A percentile compares a stretch with the other conserved stretches of the same genome.
phyloP scores from a whole-genome alignment of 163 green algal species.

The Chlorella variabilis region DNA sequence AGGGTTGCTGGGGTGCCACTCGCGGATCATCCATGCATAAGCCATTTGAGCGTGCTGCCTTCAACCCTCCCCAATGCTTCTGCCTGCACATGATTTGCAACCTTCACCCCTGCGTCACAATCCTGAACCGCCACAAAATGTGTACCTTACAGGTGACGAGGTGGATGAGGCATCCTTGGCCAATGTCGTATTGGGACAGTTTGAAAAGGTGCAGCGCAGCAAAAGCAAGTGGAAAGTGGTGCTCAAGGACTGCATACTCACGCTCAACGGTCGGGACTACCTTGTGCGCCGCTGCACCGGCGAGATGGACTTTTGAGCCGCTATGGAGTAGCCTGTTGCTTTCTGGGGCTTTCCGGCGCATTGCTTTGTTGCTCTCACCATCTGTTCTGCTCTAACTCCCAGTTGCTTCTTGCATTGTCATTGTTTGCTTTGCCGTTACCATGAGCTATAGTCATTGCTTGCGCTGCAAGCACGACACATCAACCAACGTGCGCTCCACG shows the following conservation, averaged over 20 bases:
- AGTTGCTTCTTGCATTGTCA: no score
- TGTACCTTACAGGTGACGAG: slow-evolving; percentile 30
- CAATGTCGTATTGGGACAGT: slow-evolving; percentile 51
- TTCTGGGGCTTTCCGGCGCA: background rate
- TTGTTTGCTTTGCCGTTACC: no score
- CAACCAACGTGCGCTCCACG: no score
- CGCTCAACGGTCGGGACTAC: slow-evolving; percentile 47
- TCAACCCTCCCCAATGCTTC: no score
- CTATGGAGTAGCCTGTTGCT: background rate
- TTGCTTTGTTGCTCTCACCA: background rate
- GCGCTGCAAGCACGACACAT: no score
- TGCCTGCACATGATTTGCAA: no score
- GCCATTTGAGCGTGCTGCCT: no score
- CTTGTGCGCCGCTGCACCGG: slow-evolving; percentile 45
- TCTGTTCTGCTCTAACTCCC: background rate
- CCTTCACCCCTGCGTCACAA: no score
- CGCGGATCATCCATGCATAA: no score
- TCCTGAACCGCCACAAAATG: background rate
- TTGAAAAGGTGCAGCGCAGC: slow-evolving; percentile 54
- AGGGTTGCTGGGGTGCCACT: no score
- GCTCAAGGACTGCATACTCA: slow-evolving; percentile 47
- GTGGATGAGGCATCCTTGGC: slow-evolving; percentile 47
- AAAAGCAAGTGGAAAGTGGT: slow-evolving; percentile 53
- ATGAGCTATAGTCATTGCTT: no score
- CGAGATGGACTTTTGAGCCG: slow-evolving; percentile 53